phyloP scores from a whole-genome alignment of 2,329 filamentous ascomycete genomes.

The Fusarium ambrosium region DNA sequence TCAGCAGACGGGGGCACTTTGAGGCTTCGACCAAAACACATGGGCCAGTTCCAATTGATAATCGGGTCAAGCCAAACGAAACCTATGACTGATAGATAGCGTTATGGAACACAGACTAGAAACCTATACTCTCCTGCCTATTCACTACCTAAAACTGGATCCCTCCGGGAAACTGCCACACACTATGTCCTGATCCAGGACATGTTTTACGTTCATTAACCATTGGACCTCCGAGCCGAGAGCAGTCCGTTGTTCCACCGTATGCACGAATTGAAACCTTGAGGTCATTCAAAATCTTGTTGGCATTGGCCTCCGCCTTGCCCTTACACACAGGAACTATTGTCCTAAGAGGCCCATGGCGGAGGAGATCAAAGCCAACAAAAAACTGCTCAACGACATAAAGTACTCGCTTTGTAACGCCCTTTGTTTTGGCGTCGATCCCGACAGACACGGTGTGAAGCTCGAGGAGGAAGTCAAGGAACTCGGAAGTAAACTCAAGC shows the following conservation, averaged over 20 bases:
- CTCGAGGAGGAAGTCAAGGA: too few relatives aligned
- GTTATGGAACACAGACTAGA: neutral
- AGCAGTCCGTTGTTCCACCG: neutral
- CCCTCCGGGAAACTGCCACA: neutral
- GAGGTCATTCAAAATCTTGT: neutral
- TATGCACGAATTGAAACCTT: neutral
- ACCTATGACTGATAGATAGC: conserved; percentile 6
- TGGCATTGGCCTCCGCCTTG: neutral
- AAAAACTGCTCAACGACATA: neutral
- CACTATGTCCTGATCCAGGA: neutral
- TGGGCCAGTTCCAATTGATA: conserved; percentile 7
- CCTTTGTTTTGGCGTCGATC: neutral
- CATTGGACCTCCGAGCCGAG: neutral
- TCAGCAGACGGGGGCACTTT: neutral
- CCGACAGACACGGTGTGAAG: neutral
- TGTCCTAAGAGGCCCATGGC: neutral
- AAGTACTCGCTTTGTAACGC: neutral
- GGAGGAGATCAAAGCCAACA: neutral
- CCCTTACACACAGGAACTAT: neutral
- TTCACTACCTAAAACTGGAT: neutral
- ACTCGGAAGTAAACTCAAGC: neutral
- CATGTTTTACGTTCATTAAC: neutral
- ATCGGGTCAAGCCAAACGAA: conserved; percentile 14
- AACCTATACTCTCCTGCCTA: neutral
- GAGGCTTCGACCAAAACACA: conserved; percentile 5